Base-by-base conservation (phyloP, 441 rosid genomes). In the Brassica balearica region DNA sequence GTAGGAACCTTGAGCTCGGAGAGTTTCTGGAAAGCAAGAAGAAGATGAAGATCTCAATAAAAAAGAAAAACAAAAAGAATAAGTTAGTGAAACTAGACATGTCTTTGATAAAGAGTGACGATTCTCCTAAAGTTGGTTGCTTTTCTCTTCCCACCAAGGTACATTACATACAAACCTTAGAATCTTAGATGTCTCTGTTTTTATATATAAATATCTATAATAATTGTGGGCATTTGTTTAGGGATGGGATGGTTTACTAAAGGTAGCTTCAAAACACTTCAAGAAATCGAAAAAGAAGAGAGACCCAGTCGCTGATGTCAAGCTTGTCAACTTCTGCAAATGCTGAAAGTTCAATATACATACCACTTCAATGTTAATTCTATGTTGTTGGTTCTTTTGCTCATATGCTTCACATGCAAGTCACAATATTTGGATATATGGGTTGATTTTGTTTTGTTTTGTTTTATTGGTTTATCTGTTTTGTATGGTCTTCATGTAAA, bases 261-360 rank as follows among this genome's bases (percentile, higher is more conserved):
- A 86, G 79, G 93, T 92, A 19, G 97, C 95, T 4, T 72, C 92
- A 0, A 93, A 83, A 70, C 98, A 87, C 68, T 90, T 92, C 84
- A 93, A 90, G 94, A 90, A 82, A 86, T 85, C 80, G 81, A 88
- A 73, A 25, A 80, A 48, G 51, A 71, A 71, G 74, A 80, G 59
- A 68, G 81, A 81, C 7, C 80, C 85, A 41, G 38, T 84, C 0
- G 34, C 69, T 9, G 80, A 87, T 67, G 84, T 81, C 61, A 86
- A 85, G 89, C 85, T 93, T 60, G 83, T 87, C 71, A 85, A 71
- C 36, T 85, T 78, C 72, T 75, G 87, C 80, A 82, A 77, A 53
- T 74, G 73, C 72, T 68, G 27, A 80, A 11, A 70, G 3, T 20
- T 20, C 27, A 51, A 22, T 32, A 46, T 3, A 5, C 15, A 4